phyloP scores from a whole-genome alignment of 345 rosid species.

The Abelmoschus esculentus region DNA sequence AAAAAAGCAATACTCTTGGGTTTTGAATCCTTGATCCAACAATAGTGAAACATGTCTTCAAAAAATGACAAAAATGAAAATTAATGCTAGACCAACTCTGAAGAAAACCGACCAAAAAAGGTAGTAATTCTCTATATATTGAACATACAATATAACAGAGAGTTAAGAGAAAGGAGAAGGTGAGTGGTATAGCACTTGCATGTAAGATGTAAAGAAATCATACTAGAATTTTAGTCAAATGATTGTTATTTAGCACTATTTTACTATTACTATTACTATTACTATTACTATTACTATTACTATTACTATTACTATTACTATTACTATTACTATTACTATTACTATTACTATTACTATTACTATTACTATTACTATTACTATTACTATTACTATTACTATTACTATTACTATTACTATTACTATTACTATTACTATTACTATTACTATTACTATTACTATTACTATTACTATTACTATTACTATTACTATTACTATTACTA shows the following conservation, averaged over 20 bases:
- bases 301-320: not conserved
- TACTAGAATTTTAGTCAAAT: not conserved
- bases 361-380: not conserved
- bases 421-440: not conserved
- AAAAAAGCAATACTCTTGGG: conserved; percentile 62
- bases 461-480: not conserved
- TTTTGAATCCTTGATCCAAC: conserved; percentile 67
- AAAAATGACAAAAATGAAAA: conserved; percentile 3
- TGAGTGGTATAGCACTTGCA: not conserved
- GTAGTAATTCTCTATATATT: not conserved
- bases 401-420: not conserved
- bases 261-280: not conserved
- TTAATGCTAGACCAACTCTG: not conserved
- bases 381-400: not conserved
- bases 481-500: not conserved
- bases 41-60: conserved; percentile 66
- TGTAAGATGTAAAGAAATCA: not conserved
- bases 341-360: not conserved
- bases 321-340: not conserved
- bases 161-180: not conserved
- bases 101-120: not conserved
- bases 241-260: not conserved
- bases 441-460: not conserved
- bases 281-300: not conserved
- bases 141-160: not conserved